A percentile compares a stretch with the other conserved stretches of the same genome.
phyloP scores from a whole-genome alignment of 495 filamentous ascomycete genomes.

The Polyplosphaeria fusca region DNA sequence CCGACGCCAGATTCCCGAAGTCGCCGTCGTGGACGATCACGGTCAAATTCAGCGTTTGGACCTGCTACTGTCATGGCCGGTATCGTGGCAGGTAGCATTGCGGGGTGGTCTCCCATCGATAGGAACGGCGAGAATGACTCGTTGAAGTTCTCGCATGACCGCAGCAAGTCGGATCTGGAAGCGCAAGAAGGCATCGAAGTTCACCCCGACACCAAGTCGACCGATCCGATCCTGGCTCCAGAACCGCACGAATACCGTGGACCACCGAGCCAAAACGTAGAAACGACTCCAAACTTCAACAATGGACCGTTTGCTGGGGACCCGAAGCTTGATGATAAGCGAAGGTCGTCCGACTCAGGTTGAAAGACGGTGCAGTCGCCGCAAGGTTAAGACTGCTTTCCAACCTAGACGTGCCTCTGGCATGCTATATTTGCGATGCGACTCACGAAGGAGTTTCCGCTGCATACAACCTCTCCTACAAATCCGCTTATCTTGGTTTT shows the following conservation, averaged over 20 bases:
- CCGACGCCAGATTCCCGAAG: constrained; percentile 71
- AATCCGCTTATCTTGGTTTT: too few species aligned
- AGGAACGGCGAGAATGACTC: constrained; percentile 53
- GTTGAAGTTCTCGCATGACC: constrained; percentile 47
- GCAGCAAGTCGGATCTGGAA: constrained; percentile 49
- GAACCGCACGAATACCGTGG: constrained; percentile 42
- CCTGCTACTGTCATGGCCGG: constrained; percentile 84
- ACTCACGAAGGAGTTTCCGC: too few species aligned
- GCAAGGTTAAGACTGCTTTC: too few species aligned
- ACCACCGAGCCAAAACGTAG: constrained; percentile 60
- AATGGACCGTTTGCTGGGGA: constrained; percentile 38
- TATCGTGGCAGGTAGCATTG: constrained; percentile 81
- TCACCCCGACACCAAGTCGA: constrained; percentile 55
- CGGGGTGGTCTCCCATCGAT: constrained; percentile 86
- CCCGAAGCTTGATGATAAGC: constrained; percentile 24
- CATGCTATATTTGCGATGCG: too few species aligned
- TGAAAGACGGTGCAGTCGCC: too few species aligned
- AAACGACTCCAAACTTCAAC: constrained; percentile 51
- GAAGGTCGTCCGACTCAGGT: constrained; percentile 4
- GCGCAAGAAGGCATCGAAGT: constrained; percentile 53
- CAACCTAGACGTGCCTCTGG: too few species aligned
- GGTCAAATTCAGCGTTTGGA: constrained; percentile 82
- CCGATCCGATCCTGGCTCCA: constrained; percentile 52
- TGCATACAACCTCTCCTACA: too few species aligned
- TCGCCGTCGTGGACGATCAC: constrained; percentile 68